Percentiles rank a stretch among this genome's conserved stretches.
Conservation (phyloP, 1,139 yeast genomes). For the Yamadazyma spencermartinsiae region DNA sequence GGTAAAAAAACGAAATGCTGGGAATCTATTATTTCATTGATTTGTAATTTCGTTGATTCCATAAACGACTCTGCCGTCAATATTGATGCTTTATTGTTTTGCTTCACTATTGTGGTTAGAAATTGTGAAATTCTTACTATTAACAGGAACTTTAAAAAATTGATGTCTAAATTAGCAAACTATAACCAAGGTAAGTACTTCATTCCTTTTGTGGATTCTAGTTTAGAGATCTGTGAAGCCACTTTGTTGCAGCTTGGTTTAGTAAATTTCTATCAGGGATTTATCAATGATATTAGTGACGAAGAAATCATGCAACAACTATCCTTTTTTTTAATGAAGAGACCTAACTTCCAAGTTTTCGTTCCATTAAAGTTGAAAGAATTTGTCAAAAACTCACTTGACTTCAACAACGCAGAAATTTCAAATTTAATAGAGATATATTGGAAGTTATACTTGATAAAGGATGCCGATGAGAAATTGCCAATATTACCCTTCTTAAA, state of each 20-base stretch:
- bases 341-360: constrained; percentile 8
- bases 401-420: constrained; percentile 3
- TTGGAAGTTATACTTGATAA: constrained; percentile 16
- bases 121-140: constrained; percentile 50
- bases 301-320: constrained; percentile 13
- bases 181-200: constrained; percentile 37
- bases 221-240: constrained; percentile 42
- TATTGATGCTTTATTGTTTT: constrained; percentile 37
- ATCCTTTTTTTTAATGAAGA: constrained; percentile 13
- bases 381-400: constrained; percentile 4
- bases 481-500: constrained; percentile 3
- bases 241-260: constrained; percentile 49
- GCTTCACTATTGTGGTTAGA: constrained; percentile 53
- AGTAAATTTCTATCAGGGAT: constrained; percentile 50
- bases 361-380: constrained; percentile 6
- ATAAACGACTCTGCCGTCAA: constrained; percentile 11
- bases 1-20: constrained; percentile 60
- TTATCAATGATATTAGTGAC: constrained; percentile 32
- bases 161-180: constrained; percentile 36
- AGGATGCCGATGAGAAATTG: constrained; percentile 2
- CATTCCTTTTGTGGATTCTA: constrained; percentile 51
- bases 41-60: constrained; percentile 8
- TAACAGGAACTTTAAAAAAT: constrained; percentile 46
- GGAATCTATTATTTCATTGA: constrained; percentile 25
- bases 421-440: constrained; percentile 11